phyloP scores from a whole-genome alignment of 2,329 filamentous ascomycete genomes.

The Xylariaceae sp. region DNA sequence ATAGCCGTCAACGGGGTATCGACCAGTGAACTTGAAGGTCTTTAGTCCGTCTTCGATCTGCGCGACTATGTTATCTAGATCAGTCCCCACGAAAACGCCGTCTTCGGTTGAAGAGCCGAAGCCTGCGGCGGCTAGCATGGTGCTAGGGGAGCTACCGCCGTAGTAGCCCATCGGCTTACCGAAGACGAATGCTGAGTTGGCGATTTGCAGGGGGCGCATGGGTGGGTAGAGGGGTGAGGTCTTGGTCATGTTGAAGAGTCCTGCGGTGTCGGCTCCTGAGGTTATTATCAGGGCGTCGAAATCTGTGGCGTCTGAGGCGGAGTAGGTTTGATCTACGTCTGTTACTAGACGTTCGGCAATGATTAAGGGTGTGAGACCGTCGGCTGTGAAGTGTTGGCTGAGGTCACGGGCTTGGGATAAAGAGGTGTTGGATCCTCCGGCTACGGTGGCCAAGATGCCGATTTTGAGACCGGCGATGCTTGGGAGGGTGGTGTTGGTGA shows the following conservation, averaged over 20 bases:
- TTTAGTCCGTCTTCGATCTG: constrained; percentile 57
- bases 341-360: constrained; percentile 57
- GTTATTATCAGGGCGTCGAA: constrained; percentile 64
- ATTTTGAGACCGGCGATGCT: constrained; percentile 63
- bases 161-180: constrained; percentile 67
- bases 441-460: constrained; percentile 57
- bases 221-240: constrained; percentile 59
- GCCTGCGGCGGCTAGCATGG: constrained; percentile 40
- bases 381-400: constrained; percentile 44
- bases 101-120: constrained; percentile 37
- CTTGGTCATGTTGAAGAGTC: constrained; percentile 44
- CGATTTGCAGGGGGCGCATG: constrained; percentile 61
- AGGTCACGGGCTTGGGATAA: constrained; percentile 49
- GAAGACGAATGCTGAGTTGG: constrained; percentile 62
- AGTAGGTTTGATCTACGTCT: constrained; percentile 63
- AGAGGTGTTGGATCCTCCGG: constrained; percentile 34
- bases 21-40: constrained; percentile 63
- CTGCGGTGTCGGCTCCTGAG: constrained; percentile 45
- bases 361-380: constrained; percentile 56
- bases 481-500: constrained; percentile 56
- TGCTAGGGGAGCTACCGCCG: constrained; percentile 36
- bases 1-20: constrained; percentile 55
- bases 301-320: constrained; percentile 57
- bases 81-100: constrained; percentile 40
- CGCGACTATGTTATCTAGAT: constrained; percentile 39